Base-by-base conservation (phyloP, 2,329 filamentous ascomycete species). In the Chlorencoelia australis region DNA sequence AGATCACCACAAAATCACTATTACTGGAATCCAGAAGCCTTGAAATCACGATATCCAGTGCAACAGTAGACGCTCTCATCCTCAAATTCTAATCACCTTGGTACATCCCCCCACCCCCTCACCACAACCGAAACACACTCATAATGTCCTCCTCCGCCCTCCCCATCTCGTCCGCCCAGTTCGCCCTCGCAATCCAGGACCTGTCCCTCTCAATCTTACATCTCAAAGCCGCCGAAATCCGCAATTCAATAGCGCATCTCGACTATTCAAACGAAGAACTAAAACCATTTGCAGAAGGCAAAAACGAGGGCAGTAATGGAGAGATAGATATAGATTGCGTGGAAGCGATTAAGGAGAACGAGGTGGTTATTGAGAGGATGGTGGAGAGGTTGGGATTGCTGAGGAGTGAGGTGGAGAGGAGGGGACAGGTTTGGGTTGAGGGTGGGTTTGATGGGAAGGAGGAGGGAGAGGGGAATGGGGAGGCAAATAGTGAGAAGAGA, bases 261-360 rank as follows among this genome's bases (percentile, higher is more conserved):
- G 71, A 79, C 51, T 76, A 77, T 57, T 82, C 77, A 45, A 88
- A 87, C 62, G 69, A 71, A 45, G 75, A 87, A 57, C 75, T 87
- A 40, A 66, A 69, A 37, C 79, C 80, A 21, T 86, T 74, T 49
- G 78, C 79, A 38, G 68, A 75, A 11, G 53, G 53, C 3, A 49
- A 43, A 5, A 46, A 48, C 14, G 31, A 38, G 3, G 39, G 43
- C n/a, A n/a, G 22, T 2, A 43, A 45, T 30, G 47, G 46, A 1
- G 58, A 65, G 16, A 68, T 76, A 11, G 82, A 88, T 53, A 66
- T 67, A 43, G 81, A 83, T 56, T 88, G 82, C 63, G 62, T 74
- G 47, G 80, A 86, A 40, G 82, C 82, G 40, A 82, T 87, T 54
- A 57, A 62, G 39, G 82, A 88, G 60, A 87, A 87, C 59, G 69